A percentile compares a stretch with the other conserved stretches of the same genome.
Conservation (phyloP, 2,329 filamentous ascomycete genomes). For the Neofusicoccum sp. region DNA sequence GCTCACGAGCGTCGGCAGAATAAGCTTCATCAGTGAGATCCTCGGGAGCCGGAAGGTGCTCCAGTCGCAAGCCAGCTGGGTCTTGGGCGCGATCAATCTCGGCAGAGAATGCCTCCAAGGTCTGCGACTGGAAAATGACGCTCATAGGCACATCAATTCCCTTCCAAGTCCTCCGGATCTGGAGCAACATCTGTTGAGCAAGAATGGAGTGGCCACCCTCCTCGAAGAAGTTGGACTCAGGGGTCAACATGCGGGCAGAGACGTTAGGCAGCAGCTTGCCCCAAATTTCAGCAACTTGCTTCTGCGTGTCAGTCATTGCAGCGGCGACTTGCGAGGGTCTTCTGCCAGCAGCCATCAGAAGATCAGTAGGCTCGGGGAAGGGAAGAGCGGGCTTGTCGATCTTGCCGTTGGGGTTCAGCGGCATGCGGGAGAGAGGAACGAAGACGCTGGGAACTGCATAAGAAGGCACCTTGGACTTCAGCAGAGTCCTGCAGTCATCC, state of each 20-base stretch:
- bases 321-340: constrained; percentile 48
- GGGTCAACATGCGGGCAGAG: constrained; percentile 67
- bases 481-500: constrained; percentile 64
- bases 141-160: constrained; percentile 70
- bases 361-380: constrained; percentile 74
- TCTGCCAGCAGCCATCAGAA: constrained; percentile 59
- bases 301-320: constrained; percentile 61
- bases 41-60: constrained; percentile 51
- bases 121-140: constrained; percentile 69
- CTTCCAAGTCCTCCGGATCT: constrained; percentile 63
- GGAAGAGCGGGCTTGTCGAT: constrained; percentile 78
- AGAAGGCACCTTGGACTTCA: constrained; percentile 70
- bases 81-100: constrained; percentile 55
- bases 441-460: constrained; percentile 78
- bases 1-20: constrained; percentile 55
- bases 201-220: constrained; percentile 79
- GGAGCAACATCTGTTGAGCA: constrained; percentile 78
- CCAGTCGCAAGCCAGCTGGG: constrained; percentile 50
- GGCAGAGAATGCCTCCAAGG: constrained; percentile 58
- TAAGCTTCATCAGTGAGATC: constrained; percentile 51
- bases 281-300: constrained; percentile 72
- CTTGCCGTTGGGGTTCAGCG: constrained; percentile 81
- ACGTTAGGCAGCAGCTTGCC: constrained; percentile 68
- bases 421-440: constrained; percentile 71
- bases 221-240: constrained; percentile 72